Conservation (phyloP, 1,284 basidiomycete species). For the Bondarzewia mesenterica region DNA sequence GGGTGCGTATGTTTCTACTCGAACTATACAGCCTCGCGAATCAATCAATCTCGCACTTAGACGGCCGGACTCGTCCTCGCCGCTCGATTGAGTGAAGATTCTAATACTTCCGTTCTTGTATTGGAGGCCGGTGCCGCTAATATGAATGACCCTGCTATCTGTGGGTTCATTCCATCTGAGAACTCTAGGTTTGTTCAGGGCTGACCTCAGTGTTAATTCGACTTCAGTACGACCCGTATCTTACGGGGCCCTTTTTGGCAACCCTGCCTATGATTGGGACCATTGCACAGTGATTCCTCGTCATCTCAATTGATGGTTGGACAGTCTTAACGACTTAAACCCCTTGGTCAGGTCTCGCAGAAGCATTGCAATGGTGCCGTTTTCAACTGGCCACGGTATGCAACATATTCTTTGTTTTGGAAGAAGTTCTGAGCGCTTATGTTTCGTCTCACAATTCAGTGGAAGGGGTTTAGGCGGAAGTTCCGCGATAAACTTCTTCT, state of each 20-base stretch:
- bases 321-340: background rate
- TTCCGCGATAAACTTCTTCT: constrained; percentile 18
- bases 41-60: background rate
- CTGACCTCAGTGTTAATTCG: too few species aligned
- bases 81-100: constrained; percentile 18
- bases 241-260: constrained; percentile 13
- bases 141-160: constrained; percentile 22
- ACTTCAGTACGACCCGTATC: background rate
- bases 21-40: background rate
- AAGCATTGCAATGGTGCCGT: constrained; percentile 8
- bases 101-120: constrained; percentile 25
- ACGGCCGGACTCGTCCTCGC: constrained; percentile 17
- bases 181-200: background rate
- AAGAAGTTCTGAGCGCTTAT: background rate
- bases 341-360: constrained; percentile 12
- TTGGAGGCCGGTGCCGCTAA: constrained; percentile 30
- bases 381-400: constrained; percentile 15
- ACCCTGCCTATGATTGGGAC: constrained; percentile 22
- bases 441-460: constrained; percentile 1
- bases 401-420: background rate
- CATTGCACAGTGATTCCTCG: constrained; percentile 19
- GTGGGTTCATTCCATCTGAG: constrained; percentile 2
- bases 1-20: background rate
- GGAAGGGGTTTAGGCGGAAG: constrained; percentile 24
- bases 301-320: background rate